phyloP scores from a whole-genome alignment of 2,329 filamentous ascomycete genomes.

The Colletotrichum sp. region DNA sequence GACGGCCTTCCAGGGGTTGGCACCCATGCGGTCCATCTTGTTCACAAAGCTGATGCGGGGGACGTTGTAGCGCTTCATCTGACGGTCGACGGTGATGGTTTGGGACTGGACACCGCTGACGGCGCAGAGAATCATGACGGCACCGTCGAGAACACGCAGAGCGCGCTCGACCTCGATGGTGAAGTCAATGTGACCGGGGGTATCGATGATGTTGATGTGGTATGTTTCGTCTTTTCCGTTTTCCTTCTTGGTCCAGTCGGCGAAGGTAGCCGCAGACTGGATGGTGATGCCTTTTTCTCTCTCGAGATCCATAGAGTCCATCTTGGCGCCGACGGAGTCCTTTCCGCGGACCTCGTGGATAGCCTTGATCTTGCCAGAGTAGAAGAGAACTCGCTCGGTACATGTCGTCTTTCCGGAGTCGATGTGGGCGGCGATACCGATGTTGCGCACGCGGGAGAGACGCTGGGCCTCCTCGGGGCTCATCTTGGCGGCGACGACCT shows the following conservation, averaged over 20 bases:
- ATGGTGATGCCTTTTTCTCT: constrained; percentile 99
- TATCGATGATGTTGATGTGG: constrained; percentile 98
- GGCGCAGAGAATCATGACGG: constrained; percentile 97
- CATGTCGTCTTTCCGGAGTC: constrained; percentile 98
- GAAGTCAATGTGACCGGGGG: constrained; percentile 97
- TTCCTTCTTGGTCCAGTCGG: constrained; percentile 91
- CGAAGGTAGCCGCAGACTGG: constrained; percentile 96
- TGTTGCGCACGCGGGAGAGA: constrained; percentile 86
- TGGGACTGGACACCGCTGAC: constrained; percentile 97
- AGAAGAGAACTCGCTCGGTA: constrained; percentile 96
- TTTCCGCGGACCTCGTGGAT: constrained; percentile 97
- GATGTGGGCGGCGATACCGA: constrained; percentile 98
- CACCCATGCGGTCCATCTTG: constrained; percentile 99
- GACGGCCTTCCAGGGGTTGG: constrained; percentile 96
- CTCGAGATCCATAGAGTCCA: constrained; percentile 99
- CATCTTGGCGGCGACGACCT: constrained; percentile 78
- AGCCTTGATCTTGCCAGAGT: constrained; percentile 93
- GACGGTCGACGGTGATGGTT: constrained; percentile 96
- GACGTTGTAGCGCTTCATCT: constrained; percentile 98
- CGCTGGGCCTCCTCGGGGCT: constrained; percentile 79
- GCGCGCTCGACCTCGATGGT: constrained; percentile 98
- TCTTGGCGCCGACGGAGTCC: constrained; percentile 95
- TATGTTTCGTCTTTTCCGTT: constrained; percentile 87
- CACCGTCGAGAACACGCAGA: constrained; percentile 91
- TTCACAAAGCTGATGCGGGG: constrained; percentile 96